Base-by-base conservation (phyloP, 371 early-diverging fungal species). In the Mucor indicus region DNA sequence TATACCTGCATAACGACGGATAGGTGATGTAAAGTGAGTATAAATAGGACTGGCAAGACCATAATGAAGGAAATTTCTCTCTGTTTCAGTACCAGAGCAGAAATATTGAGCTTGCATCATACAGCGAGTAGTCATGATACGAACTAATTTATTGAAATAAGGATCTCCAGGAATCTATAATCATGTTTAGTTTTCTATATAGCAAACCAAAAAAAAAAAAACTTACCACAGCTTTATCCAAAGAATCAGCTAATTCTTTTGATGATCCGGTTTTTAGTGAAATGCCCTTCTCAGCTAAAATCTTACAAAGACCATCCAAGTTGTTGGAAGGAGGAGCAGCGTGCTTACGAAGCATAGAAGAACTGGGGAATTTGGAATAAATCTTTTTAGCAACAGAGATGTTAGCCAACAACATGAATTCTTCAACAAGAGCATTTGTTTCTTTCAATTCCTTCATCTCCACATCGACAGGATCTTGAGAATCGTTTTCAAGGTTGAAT, bases 401-500 rank as follows among this genome's bases (percentile, higher is more conserved):
- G 69, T 99, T 99, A 38, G 99, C 99, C 17, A 99, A 80, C 59
- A 99, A 82, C 99, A 99, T 99, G 72, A 99, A 98, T 69, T 99
- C 99, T 62, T 99, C 99, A 20, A 99, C 93, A 27, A 99, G 75
- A 0, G 89, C 86, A 68, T 99, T 96, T 16, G 98, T 93, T 49
- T 96, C 96, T 69, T 95, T 90, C 30, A 92, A 69, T 54, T 91
- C 91, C 72, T 95, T 91, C 82, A 91, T 69, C 60, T 92, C 91
- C 4, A 79, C 75, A 63, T 92, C 92, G 4, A 91, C 89, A 1
- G 93, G 93, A 55, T 93, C 92, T 66, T 92, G 91, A 0, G 88
- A 83, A 49, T 94, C 95, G 48, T 85, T 83, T 57, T 93, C 91
- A 49, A 95, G 69, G 30, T 81, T 82, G 69, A 93, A 95, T 10